A percentile compares a stretch with the other conserved stretches of the same genome.
phyloP scores from a whole-genome alignment of 805 yeast species.

The Ogataea henricii region DNA sequence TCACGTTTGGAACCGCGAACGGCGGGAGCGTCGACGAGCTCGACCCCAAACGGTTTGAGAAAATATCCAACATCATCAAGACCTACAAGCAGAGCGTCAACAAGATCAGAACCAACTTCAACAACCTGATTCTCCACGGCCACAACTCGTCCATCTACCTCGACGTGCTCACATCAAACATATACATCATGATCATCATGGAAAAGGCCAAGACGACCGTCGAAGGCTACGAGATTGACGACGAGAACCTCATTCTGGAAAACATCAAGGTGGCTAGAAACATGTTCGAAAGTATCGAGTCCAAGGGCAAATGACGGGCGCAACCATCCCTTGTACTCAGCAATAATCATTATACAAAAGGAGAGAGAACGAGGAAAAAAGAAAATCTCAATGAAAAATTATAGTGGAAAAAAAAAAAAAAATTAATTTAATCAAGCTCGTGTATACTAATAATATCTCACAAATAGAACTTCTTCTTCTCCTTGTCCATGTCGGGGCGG shows the following conservation, averaged over 20 bases:
- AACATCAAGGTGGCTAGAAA: constrained; percentile 38
- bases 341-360: not conserved
- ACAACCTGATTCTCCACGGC: constrained; percentile 69
- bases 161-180: constrained; percentile 38
- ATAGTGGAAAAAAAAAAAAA: constrained; percentile 1
- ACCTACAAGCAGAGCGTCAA: constrained; percentile 91
- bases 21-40: constrained; percentile 33
- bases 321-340: not conserved
- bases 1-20: constrained; percentile 8
- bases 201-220: constrained; percentile 29
- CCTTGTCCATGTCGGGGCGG: constrained; percentile 93
- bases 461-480: constrained; percentile 87
- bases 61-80: constrained; percentile 89
- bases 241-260: constrained; percentile 37
- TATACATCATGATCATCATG: constrained; percentile 41
- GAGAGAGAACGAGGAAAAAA: not conserved
- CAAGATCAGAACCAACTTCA: constrained; percentile 83
- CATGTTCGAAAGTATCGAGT: constrained; percentile 36
- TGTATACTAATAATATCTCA: constrained; percentile 39
- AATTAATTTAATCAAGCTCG: not conserved
- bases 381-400: not conserved
- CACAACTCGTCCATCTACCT: constrained; percentile 37
- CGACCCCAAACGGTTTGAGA: constrained; percentile 93
- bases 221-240: constrained; percentile 28
- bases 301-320: constrained; percentile 12